Percentiles rank a stretch among this genome's conserved stretches.
Evolutionary conservation across 2,329 filamentous ascomycete species (phyloP).

Genomic region (Aspergillus texensis): DNA sequence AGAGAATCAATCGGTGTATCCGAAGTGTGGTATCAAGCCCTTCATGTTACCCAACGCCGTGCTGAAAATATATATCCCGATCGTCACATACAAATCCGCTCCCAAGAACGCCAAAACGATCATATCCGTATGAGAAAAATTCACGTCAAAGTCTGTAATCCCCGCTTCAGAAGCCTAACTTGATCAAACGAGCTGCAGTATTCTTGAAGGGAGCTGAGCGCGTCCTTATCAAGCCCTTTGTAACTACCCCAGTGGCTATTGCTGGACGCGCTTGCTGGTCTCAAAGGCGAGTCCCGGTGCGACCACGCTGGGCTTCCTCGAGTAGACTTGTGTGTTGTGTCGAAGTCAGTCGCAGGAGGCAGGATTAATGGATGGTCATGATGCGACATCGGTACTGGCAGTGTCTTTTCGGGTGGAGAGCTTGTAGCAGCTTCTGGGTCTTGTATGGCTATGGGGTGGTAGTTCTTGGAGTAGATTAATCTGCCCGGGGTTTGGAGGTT

Average conservation of each 20-base stretch:
- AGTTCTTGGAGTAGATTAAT: neutral
- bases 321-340: neutral
- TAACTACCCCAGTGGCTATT: neutral
- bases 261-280: neutral
- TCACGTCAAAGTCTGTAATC: neutral
- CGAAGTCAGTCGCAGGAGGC: neutral
- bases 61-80: neutral
- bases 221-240: neutral
- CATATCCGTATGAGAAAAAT: neutral
- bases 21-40: neutral
- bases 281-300: neutral
- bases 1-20: neutral
- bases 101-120: neutral
- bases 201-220: neutral
- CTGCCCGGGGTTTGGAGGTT: neutral
- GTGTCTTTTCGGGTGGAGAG: neutral
- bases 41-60: too few relatives aligned
- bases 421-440: neutral
- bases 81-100: neutral
- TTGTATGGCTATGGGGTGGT: neutral
- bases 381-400: neutral
- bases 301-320: neutral
- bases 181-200: conserved; percentile 5
- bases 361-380: neutral
- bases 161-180: neutral